These are phyloP conservation scores for Carex cristatella DNA, from an alignment of 176 grass and related monocot species.

Conservation along the genomic window DNA sequence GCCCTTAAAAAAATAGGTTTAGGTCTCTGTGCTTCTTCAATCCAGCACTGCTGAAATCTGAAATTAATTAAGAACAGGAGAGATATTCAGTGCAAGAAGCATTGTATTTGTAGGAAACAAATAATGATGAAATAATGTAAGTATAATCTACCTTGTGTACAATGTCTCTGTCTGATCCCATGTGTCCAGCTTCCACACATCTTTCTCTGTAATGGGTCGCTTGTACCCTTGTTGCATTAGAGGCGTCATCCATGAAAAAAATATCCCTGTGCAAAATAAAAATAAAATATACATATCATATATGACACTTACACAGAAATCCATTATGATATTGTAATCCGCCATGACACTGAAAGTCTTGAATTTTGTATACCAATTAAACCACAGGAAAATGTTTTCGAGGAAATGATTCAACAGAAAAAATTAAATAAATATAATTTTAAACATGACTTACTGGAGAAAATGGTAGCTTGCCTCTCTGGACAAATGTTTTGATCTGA, in stretches of 20 bases:
- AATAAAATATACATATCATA: neutral
- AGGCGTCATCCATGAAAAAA: slow-evolving; percentile 98
- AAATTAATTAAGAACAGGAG: slow-evolving; percentile 2
- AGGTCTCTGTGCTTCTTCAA: slow-evolving; percentile 59
- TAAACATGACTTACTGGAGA: slow-evolving; percentile 51
- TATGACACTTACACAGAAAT: neutral
- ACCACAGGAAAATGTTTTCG: neutral
- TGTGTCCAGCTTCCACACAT: slow-evolving; percentile 94
- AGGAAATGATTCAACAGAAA: slow-evolving; percentile 1
- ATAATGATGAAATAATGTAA: neutral
- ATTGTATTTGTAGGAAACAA: neutral
- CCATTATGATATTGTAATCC: neutral
- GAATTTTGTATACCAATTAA: neutral
- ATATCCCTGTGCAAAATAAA: slow-evolving; percentile 49
- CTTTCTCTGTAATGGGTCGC: slow-evolving; percentile 71
- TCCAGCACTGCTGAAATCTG: slow-evolving; percentile 87
- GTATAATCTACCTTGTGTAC: slow-evolving; percentile 56
- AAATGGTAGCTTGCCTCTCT: slow-evolving; percentile 52
- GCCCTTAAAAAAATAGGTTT: slow-evolving; percentile 88
- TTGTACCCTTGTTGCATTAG: slow-evolving; percentile 90
- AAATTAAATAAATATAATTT: slow-evolving; percentile 19
- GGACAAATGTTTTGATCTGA: slow-evolving; percentile 76
- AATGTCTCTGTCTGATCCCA: slow-evolving; percentile 96
- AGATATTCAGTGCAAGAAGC: neutral
- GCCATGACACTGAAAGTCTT: neutral